phyloP scores from a whole-genome alignment of 2,329 filamentous ascomycete genomes.

The Ophioceras dolichostomum region DNA sequence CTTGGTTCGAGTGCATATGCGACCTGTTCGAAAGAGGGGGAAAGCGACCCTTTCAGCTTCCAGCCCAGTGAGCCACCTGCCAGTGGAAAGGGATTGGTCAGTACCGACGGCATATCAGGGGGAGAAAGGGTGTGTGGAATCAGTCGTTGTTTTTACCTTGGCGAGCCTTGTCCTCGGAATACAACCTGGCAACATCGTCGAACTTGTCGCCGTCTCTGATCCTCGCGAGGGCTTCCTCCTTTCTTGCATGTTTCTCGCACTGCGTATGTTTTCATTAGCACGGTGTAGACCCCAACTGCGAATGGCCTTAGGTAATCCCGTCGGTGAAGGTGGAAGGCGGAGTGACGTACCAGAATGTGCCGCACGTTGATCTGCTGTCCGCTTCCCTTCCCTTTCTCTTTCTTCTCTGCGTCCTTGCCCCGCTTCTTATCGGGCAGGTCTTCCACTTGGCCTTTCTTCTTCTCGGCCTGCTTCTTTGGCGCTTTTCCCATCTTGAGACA shows the following conservation, averaged over 20 bases:
- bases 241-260: constrained; percentile 68
- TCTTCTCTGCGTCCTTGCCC: constrained; percentile 4
- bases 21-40: constrained; percentile 59
- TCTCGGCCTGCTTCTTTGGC: constrained; percentile 8
- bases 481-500: too few species aligned
- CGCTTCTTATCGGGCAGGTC: constrained; percentile 4
- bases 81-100: too few species aligned
- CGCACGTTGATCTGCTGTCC: constrained; percentile 50
- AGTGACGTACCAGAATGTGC: constrained; percentile 51
- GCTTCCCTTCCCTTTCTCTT: constrained; percentile 11
- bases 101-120: too few species aligned
- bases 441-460: constrained; percentile 5
- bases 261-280: too few species aligned
- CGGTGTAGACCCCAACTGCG: too few species aligned
- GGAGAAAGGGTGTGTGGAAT: too few species aligned
- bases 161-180: constrained; percentile 66
- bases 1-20: constrained; percentile 59
- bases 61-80: constrained; percentile 59
- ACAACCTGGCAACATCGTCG: constrained; percentile 60
- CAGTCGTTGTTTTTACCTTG: too few species aligned
- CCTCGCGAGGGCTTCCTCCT: constrained; percentile 62
- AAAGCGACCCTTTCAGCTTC: constrained; percentile 56
- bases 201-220: constrained; percentile 57
- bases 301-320: too few species aligned
- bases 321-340: too few species aligned